Percentiles rank a stretch among this genome's conserved stretches.
Conservation (phyloP, 345 rosid genomes). For the Noccaea caerulescens region DNA sequence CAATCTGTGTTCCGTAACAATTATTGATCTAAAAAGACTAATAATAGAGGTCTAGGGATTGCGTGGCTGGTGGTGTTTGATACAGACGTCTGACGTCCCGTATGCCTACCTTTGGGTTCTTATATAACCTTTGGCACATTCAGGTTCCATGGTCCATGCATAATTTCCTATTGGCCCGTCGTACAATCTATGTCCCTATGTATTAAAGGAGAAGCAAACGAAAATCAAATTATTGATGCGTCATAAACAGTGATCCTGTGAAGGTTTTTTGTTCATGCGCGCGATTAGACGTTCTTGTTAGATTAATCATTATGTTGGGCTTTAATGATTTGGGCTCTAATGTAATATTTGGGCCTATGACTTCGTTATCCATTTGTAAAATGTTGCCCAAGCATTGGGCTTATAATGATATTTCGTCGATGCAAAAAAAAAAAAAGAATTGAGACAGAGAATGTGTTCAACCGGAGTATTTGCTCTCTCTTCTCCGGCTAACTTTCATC, state of each 20-base stretch:
- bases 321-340: too few species aligned
- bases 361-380: too few species aligned
- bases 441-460: slow-evolving; percentile 23
- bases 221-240: too few species aligned
- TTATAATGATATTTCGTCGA: too few species aligned
- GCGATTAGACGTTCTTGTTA: too few species aligned
- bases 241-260: too few species aligned
- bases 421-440: too few species aligned
- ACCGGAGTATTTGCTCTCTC: slow-evolving; percentile 21
- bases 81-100: not conserved
- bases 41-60: slow-evolving; percentile 12
- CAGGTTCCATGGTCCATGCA: slow-evolving; percentile 9
- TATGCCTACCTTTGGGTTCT: slow-evolving; percentile 13
- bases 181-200: not conserved
- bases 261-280: too few species aligned
- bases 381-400: too few species aligned
- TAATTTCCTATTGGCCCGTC: not conserved
- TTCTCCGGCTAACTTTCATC: slow-evolving; percentile 35
- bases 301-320: too few species aligned
- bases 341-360: too few species aligned
- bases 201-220: too few species aligned
- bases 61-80: not conserved
- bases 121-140: slow-evolving; percentile 16
- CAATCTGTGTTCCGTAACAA: not conserved
- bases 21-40: slow-evolving; percentile 19